phyloP scores from a whole-genome alignment of 2,329 filamentous ascomycete species.

The Ustilaginoidea virens region DNA sequence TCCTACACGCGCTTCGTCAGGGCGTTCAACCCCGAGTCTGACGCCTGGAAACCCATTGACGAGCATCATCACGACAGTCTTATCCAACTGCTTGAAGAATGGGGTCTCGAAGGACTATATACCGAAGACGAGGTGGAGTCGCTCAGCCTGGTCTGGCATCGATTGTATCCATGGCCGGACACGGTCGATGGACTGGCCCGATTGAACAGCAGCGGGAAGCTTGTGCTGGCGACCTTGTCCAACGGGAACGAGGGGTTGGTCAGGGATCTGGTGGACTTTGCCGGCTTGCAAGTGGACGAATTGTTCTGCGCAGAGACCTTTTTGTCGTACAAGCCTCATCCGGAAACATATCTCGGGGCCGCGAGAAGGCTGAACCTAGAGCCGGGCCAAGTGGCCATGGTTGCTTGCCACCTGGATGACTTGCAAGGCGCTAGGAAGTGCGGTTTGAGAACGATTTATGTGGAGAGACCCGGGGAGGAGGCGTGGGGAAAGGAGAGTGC shows the following conservation, averaged over 20 bases:
- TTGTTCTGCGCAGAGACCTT: slow-evolving; percentile 58
- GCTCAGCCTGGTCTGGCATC: slow-evolving; percentile 58
- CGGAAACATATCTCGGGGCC: slow-evolving; percentile 53
- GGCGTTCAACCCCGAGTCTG: slow-evolving; percentile 29
- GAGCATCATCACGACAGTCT: slow-evolving; percentile 54
- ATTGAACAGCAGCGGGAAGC: slow-evolving; percentile 29
- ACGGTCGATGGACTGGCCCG: slow-evolving; percentile 36
- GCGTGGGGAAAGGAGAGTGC: slow-evolving; percentile 35
- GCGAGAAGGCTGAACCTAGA: slow-evolving; percentile 39
- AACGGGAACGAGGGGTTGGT: slow-evolving; percentile 61
- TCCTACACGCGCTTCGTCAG: slow-evolving; percentile 47
- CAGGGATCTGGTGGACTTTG: slow-evolving; percentile 43
- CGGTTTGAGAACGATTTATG: slow-evolving; percentile 58
- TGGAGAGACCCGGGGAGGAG: slow-evolving; percentile 55
- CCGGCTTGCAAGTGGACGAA: slow-evolving; percentile 43
- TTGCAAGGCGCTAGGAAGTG: slow-evolving; percentile 46
- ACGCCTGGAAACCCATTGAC: slow-evolving; percentile 54
- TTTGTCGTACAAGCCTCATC: slow-evolving; percentile 57
- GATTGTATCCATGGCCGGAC: slow-evolving; percentile 55
- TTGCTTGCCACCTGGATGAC: slow-evolving; percentile 61
- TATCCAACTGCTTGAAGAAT: slow-evolving; percentile 36
- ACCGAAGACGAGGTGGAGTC: slow-evolving; percentile 44
- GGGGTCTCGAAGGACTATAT: slow-evolving; percentile 44
- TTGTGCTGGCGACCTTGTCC: slow-evolving; percentile 51
- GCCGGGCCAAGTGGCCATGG: slow-evolving; percentile 53